Evolutionary conservation across 2,329 filamentous ascomycete genomes (phyloP), one percentile per base, ranked within the genome.

Genomic region (Neurospora crassa): DNA sequence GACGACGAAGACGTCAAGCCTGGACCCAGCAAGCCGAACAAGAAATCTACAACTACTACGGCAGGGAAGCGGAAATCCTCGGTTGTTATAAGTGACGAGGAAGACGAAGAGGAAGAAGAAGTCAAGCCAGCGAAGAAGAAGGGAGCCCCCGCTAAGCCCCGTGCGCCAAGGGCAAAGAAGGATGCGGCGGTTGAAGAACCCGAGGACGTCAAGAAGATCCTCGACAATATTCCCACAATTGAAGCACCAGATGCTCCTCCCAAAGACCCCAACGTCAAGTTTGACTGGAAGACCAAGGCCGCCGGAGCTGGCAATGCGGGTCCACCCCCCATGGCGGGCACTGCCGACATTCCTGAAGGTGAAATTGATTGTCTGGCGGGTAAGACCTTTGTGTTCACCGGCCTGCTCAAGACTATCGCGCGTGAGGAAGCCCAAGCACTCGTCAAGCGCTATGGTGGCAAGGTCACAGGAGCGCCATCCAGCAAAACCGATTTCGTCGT

Each of bases 401-500:
- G 96, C 34, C 86, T 97, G 34, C 84, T 98, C 47, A 88, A 92
- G 73, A 90, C 88, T 0, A 87, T 98, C 71, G 90, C 92, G 67
- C 90, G 96, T 73, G 94, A 97, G 6, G 94, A 97, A 76, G 95
- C 89, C 1, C 91, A 94, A 75, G 90, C 88, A 63, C 84, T 99
- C 20, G 93, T 98, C 71, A 99, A 99, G 80, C 89, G 91, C 73
- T 96, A 97, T 79, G 96, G 96, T 59, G 96, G 96, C 70, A 98
- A 97, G 81, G 90, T 97, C 34, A 97, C 91, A 11, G 85, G 84
- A 11, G 90, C 89, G 5, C 96, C 96, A 24, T 98, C 95, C 79
- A 92, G 90, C 78, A 98, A 97, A 81, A 99, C 96, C 0, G 96
- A 88, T 77, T 99, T 93, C 78, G 94, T 99, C 67, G 92, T 99